phyloP scores from a whole-genome alignment of 129 eudicot genomes.

The Arctium lappa region DNA sequence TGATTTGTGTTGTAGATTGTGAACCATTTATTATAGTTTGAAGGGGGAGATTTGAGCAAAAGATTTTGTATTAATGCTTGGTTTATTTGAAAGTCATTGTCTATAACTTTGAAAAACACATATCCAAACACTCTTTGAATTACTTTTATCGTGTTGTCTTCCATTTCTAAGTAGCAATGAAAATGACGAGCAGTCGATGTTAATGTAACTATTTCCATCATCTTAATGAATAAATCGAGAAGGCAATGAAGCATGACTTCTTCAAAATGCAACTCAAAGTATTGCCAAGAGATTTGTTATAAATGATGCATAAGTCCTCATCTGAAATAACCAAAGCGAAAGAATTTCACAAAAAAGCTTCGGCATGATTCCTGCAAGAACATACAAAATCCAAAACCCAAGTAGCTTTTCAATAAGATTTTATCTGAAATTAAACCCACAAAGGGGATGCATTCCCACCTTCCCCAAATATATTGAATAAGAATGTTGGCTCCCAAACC shows the following conservation, averaged over 20 bases:
- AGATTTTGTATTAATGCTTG: too few relatives aligned
- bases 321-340: conserved; percentile 70
- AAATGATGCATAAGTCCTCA: conserved; percentile 67
- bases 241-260: conserved; percentile 27
- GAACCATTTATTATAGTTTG: too few relatives aligned
- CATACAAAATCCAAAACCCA: neutral
- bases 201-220: too few relatives aligned
- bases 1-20: too few relatives aligned
- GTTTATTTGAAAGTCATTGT: too few relatives aligned
- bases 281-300: conserved; percentile 63
- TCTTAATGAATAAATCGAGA: too few relatives aligned
- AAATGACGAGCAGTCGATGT: too few relatives aligned
- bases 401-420: neutral
- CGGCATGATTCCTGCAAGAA: conserved; percentile 56
- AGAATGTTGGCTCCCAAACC: conserved; percentile 75
- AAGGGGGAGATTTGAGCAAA: too few relatives aligned
- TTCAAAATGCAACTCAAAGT: conserved; percentile 60
- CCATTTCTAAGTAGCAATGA: too few relatives aligned
- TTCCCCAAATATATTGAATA: conserved; percentile 31
- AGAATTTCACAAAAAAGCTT: conserved; percentile 69
- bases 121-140: too few relatives aligned
- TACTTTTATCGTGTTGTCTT: too few relatives aligned
- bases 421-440: neutral
- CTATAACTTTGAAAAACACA: too few relatives aligned
- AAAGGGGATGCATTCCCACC: conserved; percentile 28